These are phyloP conservation scores for Claviceps sp. DNA, from an alignment of 2,329 filamentous ascomycete species.

Conservation along the genomic window DNA sequence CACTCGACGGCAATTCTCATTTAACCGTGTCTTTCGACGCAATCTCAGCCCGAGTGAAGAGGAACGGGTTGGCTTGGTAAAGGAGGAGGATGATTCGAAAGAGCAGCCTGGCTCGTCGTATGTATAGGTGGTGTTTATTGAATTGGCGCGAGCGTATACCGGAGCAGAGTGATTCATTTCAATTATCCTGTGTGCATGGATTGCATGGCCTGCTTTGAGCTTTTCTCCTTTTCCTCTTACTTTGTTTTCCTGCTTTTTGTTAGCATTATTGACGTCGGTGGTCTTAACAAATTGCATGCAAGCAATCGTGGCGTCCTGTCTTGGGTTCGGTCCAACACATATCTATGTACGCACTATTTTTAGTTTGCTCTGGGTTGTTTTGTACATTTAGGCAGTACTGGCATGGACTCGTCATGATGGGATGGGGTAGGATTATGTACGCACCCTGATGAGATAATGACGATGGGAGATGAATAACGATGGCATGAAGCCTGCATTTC, in stretches of 20 bases:
- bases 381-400: too few relatives aligned
- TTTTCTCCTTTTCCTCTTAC: neutral
- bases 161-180: too few relatives aligned
- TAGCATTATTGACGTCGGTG: neutral
- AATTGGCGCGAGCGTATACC: neutral
- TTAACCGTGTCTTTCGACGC: slow-evolving; percentile 64
- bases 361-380: too few relatives aligned
- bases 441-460: too few relatives aligned
- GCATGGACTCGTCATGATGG: too few relatives aligned
- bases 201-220: too few relatives aligned
- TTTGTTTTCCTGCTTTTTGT: neutral
- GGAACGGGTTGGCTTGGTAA: slow-evolving; percentile 71
- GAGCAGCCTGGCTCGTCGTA: neutral
- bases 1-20: slow-evolving; percentile 74
- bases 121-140: neutral
- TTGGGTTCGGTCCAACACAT: neutral
- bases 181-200: too few relatives aligned
- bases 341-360: neutral
- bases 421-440: too few relatives aligned
- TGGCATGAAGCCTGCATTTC: too few relatives aligned
- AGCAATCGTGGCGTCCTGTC: neutral
- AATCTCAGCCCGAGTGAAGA: slow-evolving; percentile 55
- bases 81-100: slow-evolving; percentile 27
- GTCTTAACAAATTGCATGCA: neutral
- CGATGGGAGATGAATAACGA: too few relatives aligned